phyloP scores from a whole-genome alignment of 2,329 filamentous ascomycete species.

The Pyricularia sp. region DNA sequence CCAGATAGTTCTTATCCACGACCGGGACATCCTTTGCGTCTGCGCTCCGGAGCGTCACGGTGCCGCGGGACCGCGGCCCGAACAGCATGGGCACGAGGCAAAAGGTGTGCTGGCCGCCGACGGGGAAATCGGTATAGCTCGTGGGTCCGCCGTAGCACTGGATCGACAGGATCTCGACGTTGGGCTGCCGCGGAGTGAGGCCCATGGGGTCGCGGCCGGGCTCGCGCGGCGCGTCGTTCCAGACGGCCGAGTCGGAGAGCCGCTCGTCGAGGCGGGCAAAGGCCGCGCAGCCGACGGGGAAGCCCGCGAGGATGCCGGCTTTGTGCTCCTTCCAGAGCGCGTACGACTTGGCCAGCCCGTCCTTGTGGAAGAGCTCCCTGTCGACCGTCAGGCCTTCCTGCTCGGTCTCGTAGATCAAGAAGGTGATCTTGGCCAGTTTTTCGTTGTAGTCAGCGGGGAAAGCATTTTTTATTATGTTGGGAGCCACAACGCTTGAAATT shows the following conservation, averaged over 20 bases:
- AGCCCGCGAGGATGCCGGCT: constrained; percentile 35
- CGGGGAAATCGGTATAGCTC: background rate
- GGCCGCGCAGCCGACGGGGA: constrained; percentile 21
- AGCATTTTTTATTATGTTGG: background rate
- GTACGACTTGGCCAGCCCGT: constrained; percentile 15
- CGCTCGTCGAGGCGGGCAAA: constrained; percentile 36
- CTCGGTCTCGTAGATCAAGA: constrained; percentile 30
- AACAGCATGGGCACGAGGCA: constrained; percentile 36
- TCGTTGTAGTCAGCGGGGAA: too few species aligned
- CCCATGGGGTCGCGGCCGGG: background rate
- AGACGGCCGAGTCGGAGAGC: constrained; percentile 28
- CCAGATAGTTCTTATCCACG: constrained; percentile 49
- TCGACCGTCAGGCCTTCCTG: constrained; percentile 24
- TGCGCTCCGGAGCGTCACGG: constrained; percentile 40
- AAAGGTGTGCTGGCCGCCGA: background rate
- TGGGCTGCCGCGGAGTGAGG: constrained; percentile 38
- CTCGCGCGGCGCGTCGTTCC: background rate
- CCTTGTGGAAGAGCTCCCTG: constrained; percentile 11
- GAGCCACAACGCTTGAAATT: too few species aligned
- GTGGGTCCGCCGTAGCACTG: background rate
- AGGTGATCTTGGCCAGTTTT: background rate
- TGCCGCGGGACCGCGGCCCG: constrained; percentile 31
- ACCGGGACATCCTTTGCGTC: constrained; percentile 44
- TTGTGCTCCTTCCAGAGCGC: constrained; percentile 24
- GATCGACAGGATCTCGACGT: constrained; percentile 38